Evolutionary conservation across 2,329 filamentous ascomycete species (phyloP).

Genomic region (Ampelomyces quisqualis): DNA sequence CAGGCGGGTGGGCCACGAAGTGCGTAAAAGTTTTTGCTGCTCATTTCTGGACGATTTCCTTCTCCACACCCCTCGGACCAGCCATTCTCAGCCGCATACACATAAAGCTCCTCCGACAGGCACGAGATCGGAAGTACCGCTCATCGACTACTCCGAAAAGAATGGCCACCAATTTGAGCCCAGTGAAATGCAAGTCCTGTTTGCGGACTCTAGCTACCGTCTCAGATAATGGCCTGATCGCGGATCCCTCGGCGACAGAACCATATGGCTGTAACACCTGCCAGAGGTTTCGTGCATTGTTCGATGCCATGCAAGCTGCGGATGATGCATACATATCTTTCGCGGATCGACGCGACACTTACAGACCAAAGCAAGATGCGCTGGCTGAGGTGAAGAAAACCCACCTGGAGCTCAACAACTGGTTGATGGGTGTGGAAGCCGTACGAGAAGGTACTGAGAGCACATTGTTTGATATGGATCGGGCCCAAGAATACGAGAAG

Average conservation of each 20-base stretch:
- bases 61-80: too few species aligned
- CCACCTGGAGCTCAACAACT: conserved; percentile 29
- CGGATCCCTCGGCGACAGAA: conserved; percentile 1
- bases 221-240: conserved; percentile 12
- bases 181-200: conserved; percentile 5
- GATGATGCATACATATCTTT: conserved; percentile 15
- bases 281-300: conserved; percentile 15
- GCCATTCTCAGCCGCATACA: too few species aligned
- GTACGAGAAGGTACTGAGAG: too few species aligned
- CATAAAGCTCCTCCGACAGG: too few species aligned
- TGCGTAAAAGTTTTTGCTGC: too few species aligned
- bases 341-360: conserved; percentile 13
- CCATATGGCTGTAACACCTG: conserved; percentile 20
- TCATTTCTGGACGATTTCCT: too few species aligned
- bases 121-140: too few species aligned
- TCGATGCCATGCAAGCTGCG: conserved; percentile 13
- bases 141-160: too few species aligned
- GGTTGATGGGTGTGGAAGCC: conserved; percentile 26
- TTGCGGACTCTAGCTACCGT: conserved; percentile 9
- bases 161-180: background rate
- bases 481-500: too few species aligned
- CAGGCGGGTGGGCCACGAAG: too few species aligned
- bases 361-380: conserved; percentile 15
- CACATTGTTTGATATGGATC: too few species aligned
- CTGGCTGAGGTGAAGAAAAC: conserved; percentile 14